Evolutionary conservation across 768 basidiomycete genomes (phyloP).

Genomic region (Tulasnella sp.): DNA sequence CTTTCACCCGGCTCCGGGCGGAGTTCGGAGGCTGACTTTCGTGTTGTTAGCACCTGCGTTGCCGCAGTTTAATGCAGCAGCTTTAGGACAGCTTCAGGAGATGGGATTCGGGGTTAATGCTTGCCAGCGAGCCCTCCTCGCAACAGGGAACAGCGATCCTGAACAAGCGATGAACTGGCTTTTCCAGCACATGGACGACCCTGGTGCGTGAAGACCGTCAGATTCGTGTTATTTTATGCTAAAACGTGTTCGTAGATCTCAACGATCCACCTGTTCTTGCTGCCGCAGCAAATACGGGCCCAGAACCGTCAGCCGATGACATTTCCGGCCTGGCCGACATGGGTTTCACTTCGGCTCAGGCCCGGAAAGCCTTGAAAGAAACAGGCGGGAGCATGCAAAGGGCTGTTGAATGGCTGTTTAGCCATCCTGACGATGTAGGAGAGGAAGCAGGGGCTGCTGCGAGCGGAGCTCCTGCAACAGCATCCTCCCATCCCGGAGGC

Average conservation of each 20-base stretch:
- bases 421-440: constrained; percentile 77
- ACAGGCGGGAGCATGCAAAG: constrained; percentile 73
- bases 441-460: constrained; percentile 34
- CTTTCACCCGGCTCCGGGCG: not conserved
- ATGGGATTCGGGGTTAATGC: constrained; percentile 88
- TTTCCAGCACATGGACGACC: constrained; percentile 89
- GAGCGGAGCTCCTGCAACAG: constrained; percentile 18
- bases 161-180: constrained; percentile 94
- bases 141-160: constrained; percentile 59
- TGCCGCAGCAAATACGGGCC: constrained; percentile 20
- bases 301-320: constrained; percentile 59
- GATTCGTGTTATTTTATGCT: not conserved
- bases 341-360: constrained; percentile 82
- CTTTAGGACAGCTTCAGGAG: constrained; percentile 62
- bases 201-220: constrained; percentile 38
- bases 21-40: not conserved
- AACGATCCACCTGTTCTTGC: constrained; percentile 55
- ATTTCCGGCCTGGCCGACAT: constrained; percentile 71
- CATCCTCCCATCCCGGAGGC: constrained; percentile 32
- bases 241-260: constrained; percentile 48
- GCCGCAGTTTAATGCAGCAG: constrained; percentile 61
- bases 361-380: constrained; percentile 74
- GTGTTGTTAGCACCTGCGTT: constrained; percentile 25
- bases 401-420: constrained; percentile 94
- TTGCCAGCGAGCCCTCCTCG: constrained; percentile 82